phyloP scores from a whole-genome alignment of 371 early-diverging fungal species.

The Apophysomyces trapeziformis region DNA sequence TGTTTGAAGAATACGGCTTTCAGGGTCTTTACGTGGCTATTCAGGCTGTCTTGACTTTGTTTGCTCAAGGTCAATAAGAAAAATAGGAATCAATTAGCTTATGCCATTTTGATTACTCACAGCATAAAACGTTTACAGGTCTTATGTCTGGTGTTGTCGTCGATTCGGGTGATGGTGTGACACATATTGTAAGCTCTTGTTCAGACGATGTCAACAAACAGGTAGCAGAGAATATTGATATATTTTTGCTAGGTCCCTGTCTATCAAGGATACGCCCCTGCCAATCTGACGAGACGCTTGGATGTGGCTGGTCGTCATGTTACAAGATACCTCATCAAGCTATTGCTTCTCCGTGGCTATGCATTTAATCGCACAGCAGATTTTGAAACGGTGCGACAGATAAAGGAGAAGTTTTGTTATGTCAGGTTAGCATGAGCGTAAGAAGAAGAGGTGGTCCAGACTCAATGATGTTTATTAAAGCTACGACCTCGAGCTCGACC shows the following conservation, averaged over 20 bases:
- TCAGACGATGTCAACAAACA: background rate
- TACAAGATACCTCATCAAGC: constrained; percentile 95
- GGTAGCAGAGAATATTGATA: constrained; percentile 9
- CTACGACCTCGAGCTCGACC: constrained; percentile 93
- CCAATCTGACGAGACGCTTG: constrained; percentile 89
- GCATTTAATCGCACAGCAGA: constrained; percentile 97
- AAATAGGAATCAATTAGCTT: constrained; percentile 1
- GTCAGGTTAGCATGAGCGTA: constrained; percentile 71
- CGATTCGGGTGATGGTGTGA: constrained; percentile 98
- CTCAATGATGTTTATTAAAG: constrained; percentile 43
- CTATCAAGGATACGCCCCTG: constrained; percentile 92
- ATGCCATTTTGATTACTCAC: too few relatives aligned
- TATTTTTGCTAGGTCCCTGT: constrained; percentile 75
- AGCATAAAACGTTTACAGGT: constrained; percentile 49
- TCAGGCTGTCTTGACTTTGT: constrained; percentile 96
- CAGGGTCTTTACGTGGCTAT: constrained; percentile 93
- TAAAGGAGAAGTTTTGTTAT: constrained; percentile 98
- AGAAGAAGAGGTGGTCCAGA: background rate
- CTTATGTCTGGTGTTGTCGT: constrained; percentile 96
- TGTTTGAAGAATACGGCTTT: constrained; percentile 97
- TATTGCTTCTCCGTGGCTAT: constrained; percentile 92
- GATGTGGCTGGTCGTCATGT: constrained; percentile 98
- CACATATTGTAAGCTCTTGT: constrained; percentile 78
- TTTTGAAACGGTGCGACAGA: constrained; percentile 96
- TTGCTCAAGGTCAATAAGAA: constrained; percentile 84